These are phyloP conservation scores for Drosera spatulata DNA, from an alignment of 179 eudicot species.

Conservation along the genomic window DNA sequence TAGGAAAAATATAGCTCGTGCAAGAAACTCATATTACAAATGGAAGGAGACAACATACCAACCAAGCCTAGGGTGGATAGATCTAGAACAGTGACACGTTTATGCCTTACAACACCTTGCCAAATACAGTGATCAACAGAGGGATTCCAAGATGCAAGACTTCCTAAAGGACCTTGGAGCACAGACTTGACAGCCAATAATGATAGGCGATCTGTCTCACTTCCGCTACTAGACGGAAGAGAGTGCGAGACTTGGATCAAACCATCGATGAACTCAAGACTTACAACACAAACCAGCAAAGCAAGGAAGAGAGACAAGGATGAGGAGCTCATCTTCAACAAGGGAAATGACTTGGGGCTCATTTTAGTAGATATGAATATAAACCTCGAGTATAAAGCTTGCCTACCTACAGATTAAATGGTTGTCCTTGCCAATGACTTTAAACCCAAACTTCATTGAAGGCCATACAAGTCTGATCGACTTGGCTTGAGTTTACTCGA, in stretches of 20 bases:
- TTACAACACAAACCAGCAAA: neutral
- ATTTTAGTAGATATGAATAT: too few species aligned
- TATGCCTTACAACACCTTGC: conserved; percentile 9
- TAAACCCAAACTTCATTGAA: too few species aligned
- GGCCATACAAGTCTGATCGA: too few species aligned
- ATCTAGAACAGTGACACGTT: conserved; percentile 7
- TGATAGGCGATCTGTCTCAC: conserved; percentile 9
- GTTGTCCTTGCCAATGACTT: too few species aligned
- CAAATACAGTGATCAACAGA: conserved; percentile 11
- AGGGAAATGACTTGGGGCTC: too few species aligned
- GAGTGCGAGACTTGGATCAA: neutral
- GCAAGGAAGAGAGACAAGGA: neutral
- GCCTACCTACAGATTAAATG: too few species aligned
- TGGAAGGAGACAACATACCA: conserved; percentile 18
- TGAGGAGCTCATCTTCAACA: too few species aligned
- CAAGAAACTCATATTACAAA: conserved; percentile 18
- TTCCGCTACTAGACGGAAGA: neutral
- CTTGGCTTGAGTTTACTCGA: too few species aligned
- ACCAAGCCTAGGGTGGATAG: conserved; percentile 1
- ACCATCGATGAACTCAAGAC: neutral
- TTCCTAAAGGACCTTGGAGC: neutral
- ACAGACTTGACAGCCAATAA: conserved; percentile 15
- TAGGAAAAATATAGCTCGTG: neutral
- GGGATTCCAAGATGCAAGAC: conserved; percentile 15
- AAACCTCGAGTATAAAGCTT: too few species aligned